Conservation (phyloP, 163 green algal genomes). For the Chlamydomonas reinhardtii region DNA sequence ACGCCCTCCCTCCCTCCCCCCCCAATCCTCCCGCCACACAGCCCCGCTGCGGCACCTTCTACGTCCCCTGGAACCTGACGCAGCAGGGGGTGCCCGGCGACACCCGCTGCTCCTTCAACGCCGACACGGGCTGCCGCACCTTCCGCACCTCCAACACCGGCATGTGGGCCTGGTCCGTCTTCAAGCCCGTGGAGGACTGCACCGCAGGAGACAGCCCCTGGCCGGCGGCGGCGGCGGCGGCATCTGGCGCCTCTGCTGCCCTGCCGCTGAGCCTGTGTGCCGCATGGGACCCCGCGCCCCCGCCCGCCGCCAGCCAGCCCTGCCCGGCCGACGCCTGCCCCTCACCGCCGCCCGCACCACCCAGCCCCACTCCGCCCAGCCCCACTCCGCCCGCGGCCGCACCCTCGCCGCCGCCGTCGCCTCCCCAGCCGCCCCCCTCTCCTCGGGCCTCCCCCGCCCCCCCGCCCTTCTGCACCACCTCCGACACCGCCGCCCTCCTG, state of each 20-base stretch:
- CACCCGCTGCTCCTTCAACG: not conserved
- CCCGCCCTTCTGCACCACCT: not conserved
- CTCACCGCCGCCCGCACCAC: too few species aligned
- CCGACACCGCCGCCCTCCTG: not conserved
- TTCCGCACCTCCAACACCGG: conserved; percentile 23
- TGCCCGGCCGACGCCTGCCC: too few species aligned
- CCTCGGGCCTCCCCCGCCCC: not conserved
- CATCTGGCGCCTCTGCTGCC: not conserved
- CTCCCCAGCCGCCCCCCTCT: not conserved
- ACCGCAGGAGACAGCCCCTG: conserved; percentile 20
- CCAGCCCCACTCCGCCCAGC: too few species aligned
- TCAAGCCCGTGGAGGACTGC: conserved; percentile 35
- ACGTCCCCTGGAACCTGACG: conserved; percentile 15
- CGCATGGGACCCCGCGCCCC: too few species aligned
- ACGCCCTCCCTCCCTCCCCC: not conserved
- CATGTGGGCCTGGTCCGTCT: not conserved
- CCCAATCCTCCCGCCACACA: too few species aligned
- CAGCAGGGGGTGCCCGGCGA: not conserved
- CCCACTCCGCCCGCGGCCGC: too few species aligned
- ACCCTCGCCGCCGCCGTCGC: too few species aligned
- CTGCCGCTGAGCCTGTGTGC: too few species aligned
- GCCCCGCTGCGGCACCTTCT: too few species aligned
- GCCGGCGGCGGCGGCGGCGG: not conserved
- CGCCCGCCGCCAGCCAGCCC: too few species aligned
- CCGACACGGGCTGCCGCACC: conserved; percentile 3